These are phyloP conservation scores for Sphagnum magellanicum DNA, from an alignment of 228 moss, liverwort and hornwort genomes.

Conservation along the genomic window DNA sequence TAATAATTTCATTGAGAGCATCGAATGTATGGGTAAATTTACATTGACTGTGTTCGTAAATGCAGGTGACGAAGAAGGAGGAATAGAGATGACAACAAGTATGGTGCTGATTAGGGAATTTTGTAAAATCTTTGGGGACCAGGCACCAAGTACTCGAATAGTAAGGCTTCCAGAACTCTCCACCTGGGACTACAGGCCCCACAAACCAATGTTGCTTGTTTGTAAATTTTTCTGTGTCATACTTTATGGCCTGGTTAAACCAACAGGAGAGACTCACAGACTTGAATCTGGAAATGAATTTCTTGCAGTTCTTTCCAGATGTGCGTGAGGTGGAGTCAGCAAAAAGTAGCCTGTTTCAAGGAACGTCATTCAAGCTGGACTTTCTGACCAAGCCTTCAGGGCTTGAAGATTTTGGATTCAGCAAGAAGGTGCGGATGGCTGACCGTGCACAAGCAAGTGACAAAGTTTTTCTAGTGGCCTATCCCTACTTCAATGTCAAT, in stretches of 20 bases:
- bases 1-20: background rate
- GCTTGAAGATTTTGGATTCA: conserved; percentile 91
- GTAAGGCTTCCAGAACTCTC: conserved; percentile 27
- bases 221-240: too few relatives aligned
- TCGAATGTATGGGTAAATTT: background rate
- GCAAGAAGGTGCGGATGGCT: conserved; percentile 81
- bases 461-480: conserved; percentile 80
- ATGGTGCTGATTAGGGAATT: conserved; percentile 82
- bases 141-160: conserved; percentile 66
- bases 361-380: conserved; percentile 87
- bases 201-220: too few relatives aligned
- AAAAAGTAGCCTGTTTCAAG: conserved; percentile 50
- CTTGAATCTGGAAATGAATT: conserved; percentile 1
- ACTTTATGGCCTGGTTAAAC: too few relatives aligned
- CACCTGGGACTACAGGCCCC: too few relatives aligned
- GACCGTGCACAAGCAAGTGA: conserved; percentile 65
- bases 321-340: conserved; percentile 78
- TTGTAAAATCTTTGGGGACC: conserved; percentile 57
- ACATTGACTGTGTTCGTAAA: background rate
- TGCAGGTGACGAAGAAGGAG: conserved; percentile 94
- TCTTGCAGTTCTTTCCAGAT: conserved; percentile 88
- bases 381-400: conserved; percentile 86
- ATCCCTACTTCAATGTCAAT: conserved; percentile 97
- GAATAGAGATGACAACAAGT: conserved; percentile 88
- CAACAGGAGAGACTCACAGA: background rate